These are phyloP conservation scores for Gossypium armourianum DNA, from an alignment of 441 rosid species.

Conservation along the genomic window DNA sequence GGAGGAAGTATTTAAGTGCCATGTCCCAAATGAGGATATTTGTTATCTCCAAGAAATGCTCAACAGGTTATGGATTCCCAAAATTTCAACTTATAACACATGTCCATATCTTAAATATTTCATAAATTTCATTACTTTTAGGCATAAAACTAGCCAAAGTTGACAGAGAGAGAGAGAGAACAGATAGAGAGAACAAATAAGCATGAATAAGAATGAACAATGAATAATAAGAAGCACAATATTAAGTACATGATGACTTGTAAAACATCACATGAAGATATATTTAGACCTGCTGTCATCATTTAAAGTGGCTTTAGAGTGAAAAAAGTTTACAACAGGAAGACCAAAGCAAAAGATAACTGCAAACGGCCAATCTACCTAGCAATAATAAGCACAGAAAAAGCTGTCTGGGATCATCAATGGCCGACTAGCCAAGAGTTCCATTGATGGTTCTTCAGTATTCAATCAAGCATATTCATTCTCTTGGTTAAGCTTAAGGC, in stretches of 20 bases:
- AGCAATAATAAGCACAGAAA: not conserved
- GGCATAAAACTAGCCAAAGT: not conserved
- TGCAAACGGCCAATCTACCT: not conserved
- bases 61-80: not conserved
- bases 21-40: conserved; percentile 3
- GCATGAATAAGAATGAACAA: not conserved
- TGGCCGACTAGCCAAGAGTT: not conserved
- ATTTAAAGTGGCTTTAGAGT: not conserved
- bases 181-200: not conserved
- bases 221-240: not conserved
- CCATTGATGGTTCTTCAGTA: not conserved
- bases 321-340: not conserved
- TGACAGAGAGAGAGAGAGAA: not conserved
- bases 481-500: not conserved
- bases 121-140: not conserved
- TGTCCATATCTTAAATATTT: not conserved
- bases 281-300: not conserved
- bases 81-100: conserved; percentile 4
- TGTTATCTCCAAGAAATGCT: not conserved
- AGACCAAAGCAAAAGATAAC: not conserved
- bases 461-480: not conserved
- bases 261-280: not conserved
- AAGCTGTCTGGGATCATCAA: not conserved
- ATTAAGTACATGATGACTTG: not conserved
- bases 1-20: not conserved